phyloP scores from a whole-genome alignment of 106 monocot species.

The Phalaenopsis equestris region DNA sequence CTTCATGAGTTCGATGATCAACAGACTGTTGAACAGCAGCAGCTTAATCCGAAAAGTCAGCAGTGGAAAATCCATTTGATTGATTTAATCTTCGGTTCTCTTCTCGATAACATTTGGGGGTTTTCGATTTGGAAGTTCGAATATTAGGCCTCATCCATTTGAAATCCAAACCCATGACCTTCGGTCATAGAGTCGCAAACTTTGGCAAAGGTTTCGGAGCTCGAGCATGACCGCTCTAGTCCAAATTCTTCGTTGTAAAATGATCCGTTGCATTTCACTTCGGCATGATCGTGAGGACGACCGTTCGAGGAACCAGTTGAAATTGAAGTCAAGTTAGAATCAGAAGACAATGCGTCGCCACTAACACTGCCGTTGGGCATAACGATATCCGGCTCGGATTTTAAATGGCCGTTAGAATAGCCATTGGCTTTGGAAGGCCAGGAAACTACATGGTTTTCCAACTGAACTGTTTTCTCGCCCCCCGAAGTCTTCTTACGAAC shows the following conservation, averaged over 20 bases:
- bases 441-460: not conserved
- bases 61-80: not conserved
- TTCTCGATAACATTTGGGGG: too few relatives aligned
- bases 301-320: too few relatives aligned
- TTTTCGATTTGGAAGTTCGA: too few relatives aligned
- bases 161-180: too few relatives aligned
- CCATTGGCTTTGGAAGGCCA: constrained; percentile 4
- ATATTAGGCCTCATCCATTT: too few relatives aligned
- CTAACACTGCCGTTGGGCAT: not conserved
- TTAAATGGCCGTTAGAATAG: constrained; percentile 7
- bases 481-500: constrained; percentile 5
- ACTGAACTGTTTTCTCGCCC: not conserved
- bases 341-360: not conserved
- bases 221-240: too few relatives aligned
- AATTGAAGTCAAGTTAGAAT: too few relatives aligned
- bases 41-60: not conserved
- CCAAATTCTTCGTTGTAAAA: too few relatives aligned
- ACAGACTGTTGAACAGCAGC: too few relatives aligned
- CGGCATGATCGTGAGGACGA: not conserved
- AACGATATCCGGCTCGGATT: not conserved
- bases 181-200: too few relatives aligned
- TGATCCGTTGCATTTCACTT: constrained; percentile 3
- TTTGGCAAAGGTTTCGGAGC: too few relatives aligned
- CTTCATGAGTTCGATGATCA: too few relatives aligned
- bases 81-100: not conserved